Percentiles rank a stretch among this genome's conserved stretches.
phyloP scores from a whole-genome alignment of 202 grass and related monocot species.

The Dendrocalamus latiflorus region DNA sequence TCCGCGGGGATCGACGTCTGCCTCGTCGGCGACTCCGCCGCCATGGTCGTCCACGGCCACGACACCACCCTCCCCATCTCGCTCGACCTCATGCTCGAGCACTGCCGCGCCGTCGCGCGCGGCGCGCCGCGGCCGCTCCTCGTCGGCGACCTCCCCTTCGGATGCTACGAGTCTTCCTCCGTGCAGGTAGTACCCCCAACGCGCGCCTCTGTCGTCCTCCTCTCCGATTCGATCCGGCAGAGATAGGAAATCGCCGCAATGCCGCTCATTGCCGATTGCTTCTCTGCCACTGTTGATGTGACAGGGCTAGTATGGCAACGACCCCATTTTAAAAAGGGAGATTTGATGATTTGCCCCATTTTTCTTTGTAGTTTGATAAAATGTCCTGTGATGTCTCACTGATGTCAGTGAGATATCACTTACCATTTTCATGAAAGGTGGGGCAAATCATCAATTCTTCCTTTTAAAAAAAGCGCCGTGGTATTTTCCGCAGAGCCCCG shows the following conservation, averaged over 20 bases:
- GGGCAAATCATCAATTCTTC: too few relatives aligned
- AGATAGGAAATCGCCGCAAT: not conserved
- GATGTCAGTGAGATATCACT: too few relatives aligned
- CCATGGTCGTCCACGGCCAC: constrained; percentile 98
- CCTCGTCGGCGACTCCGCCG: constrained; percentile 91
- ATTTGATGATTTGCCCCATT: too few relatives aligned
- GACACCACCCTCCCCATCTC: constrained; percentile 86
- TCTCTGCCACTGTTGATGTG: not conserved
- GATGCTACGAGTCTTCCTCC: constrained; percentile 78
- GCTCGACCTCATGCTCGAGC: constrained; percentile 77
- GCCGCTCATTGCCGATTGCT: not conserved
- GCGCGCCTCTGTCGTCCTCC: not conserved
- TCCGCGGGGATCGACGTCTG: constrained; percentile 78
- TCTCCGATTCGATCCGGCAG: not conserved
- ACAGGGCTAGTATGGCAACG: not conserved
- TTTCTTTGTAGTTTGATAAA: too few relatives aligned
- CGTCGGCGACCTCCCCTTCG: constrained; percentile 87
- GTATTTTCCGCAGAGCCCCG: too few relatives aligned
- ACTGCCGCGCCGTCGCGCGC: constrained; percentile 89
- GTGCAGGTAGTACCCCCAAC: constrained; percentile 28
- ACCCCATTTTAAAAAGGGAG: too few relatives aligned
- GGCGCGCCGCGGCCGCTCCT: constrained; percentile 71
- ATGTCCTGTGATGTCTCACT: too few relatives aligned
- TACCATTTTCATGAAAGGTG: too few relatives aligned
- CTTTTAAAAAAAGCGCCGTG: too few relatives aligned